phyloP scores from a whole-genome alignment of 768 basidiomycete genomes.

The Sarcomyxa edulis region DNA sequence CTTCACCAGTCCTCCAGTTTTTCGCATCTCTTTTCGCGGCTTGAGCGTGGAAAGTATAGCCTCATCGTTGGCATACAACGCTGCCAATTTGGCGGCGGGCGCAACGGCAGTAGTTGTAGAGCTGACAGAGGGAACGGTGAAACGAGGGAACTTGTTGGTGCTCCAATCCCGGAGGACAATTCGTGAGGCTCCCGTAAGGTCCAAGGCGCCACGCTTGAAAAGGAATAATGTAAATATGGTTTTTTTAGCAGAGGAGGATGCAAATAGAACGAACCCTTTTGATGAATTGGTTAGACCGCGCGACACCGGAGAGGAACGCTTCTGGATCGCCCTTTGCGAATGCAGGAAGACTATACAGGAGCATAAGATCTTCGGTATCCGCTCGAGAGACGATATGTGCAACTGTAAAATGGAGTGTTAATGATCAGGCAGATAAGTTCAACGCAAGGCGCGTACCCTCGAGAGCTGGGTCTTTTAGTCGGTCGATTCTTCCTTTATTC shows the following conservation, averaged over 20 bases:
- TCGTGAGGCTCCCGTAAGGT: constrained; percentile 70
- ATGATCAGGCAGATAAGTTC: constrained; percentile 5
- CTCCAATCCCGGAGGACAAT: constrained; percentile 85
- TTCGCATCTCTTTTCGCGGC: constrained; percentile 67
- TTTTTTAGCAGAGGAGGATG: constrained; percentile 5
- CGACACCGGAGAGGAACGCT: constrained; percentile 73
- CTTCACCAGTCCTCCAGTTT: constrained; percentile 54
- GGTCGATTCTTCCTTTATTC: constrained; percentile 77
- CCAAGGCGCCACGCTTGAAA: constrained; percentile 62
- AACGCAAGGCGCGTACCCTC: constrained; percentile 45
- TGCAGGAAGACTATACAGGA: constrained; percentile 80
- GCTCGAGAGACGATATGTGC: constrained; percentile 63
- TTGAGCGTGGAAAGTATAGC: constrained; percentile 39
- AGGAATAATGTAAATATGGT: constrained; percentile 8
- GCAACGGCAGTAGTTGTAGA: constrained; percentile 9
- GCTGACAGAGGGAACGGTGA: constrained; percentile 47
- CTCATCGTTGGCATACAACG: constrained; percentile 42
- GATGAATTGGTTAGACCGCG: constrained; percentile 67
- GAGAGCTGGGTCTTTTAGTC: constrained; percentile 73
- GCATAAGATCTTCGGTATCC: constrained; percentile 78
- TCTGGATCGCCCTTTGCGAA: constrained; percentile 63
- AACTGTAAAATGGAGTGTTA: constrained; percentile 34
- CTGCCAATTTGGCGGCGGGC: constrained; percentile 10
- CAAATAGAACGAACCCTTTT: constrained; percentile 55
- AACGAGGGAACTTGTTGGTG: constrained; percentile 66